These are phyloP conservation scores for Paragyromitra xinjiangensis DNA, from an alignment of 495 filamentous ascomycete species.

Conservation along the genomic window DNA sequence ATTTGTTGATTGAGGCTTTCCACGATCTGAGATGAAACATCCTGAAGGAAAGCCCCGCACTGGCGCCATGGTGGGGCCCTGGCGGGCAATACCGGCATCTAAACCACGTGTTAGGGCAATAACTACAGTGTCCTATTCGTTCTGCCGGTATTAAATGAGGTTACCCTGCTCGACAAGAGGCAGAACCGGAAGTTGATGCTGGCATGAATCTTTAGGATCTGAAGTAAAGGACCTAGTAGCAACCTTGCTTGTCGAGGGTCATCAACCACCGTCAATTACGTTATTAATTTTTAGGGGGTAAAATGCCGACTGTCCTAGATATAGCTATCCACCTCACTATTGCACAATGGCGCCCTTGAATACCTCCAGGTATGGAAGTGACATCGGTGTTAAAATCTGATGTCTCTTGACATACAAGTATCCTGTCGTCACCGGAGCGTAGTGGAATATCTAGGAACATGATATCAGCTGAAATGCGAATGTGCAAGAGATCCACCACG, in stretches of 20 bases:
- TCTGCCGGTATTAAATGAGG: neutral
- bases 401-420: neutral
- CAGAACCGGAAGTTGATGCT: too few species aligned
- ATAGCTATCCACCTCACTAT: neutral
- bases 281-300: neutral
- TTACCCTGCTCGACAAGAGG: conserved; percentile 31
- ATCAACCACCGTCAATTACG: neutral
- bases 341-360: neutral
- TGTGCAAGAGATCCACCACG: neutral
- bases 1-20: conserved; percentile 3
- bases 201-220: neutral
- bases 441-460: neutral
- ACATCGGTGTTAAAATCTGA: neutral
- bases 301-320: neutral
- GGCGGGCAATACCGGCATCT: too few species aligned
- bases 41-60: conserved; percentile 24
- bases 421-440: neutral
- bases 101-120: neutral
- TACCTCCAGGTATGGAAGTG: neutral
- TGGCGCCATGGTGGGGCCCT: conserved; percentile 1
- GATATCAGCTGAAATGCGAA: neutral
- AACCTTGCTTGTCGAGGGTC: too few species aligned
- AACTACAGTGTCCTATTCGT: neutral
- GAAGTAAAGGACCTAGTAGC: too few species aligned
- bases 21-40: neutral